Evolutionary conservation across 257 asterid species (phyloP), one percentile per base, ranked within the genome.

Genomic region (Solanum sejunctum): DNA sequence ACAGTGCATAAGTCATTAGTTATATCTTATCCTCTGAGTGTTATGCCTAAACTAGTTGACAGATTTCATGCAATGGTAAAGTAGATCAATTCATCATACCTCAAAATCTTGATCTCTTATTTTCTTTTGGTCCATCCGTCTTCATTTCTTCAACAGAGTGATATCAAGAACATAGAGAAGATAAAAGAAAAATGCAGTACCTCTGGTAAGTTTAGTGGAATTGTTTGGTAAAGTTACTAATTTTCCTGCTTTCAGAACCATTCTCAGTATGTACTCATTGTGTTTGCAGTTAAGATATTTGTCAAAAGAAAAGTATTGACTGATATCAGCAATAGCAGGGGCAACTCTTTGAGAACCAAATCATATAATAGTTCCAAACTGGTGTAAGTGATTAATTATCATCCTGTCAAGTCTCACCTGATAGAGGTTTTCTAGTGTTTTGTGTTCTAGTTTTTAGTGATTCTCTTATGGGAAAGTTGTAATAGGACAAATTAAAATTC

Each of bases 291-390:
- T 85, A 89, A 87, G 87, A 58, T 84, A 83, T 90, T 84, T 85
- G 91, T 85, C 86, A 92, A 92, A 88, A 91, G 97, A 87, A 93
- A 91, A 88, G 95, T 88, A 86, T 84, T 94, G 92, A 92, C 91
- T 79, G 99, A 96, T 89, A 92, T 96, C 84, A 92, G 98, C 88
- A 96, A 96, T 90, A 88, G 88, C 86, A 92, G 85, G 89, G 82
- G 86, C 81, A 90, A 86, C 84, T 77, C 87, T 88, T 83, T 91
- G 69, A 90, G 90, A 82, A 81, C 88, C 73, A 93, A 85, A 71
- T 87, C 81, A 83, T 87, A 86, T 60, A 89, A 87, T 81, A 85
- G 75, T 63, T 87, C 91, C 84, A 91, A 77, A 88, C 80, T 73
- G 63, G 83, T 84, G 99, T 93, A 88, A 90, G 98, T 91, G 77